A percentile compares a stretch with the other conserved stretches of the same genome.
Evolutionary conservation across 2,329 filamentous ascomycete genomes (phyloP).

Genomic region (Alternaria gaisen): DNA sequence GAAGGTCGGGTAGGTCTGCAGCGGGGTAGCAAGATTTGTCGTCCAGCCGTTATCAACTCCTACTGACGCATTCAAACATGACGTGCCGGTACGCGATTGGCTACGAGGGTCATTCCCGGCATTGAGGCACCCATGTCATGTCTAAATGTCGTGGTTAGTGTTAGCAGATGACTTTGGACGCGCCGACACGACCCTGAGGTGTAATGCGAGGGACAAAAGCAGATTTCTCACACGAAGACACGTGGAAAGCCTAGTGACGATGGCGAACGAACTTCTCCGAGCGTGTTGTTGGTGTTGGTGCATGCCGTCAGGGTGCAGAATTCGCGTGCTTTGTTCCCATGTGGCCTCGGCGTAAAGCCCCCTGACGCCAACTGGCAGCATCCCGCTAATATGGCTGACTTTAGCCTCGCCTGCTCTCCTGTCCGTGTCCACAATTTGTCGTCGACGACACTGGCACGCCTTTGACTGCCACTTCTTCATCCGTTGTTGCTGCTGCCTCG

Average conservation of each 20-base stretch:
- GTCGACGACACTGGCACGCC: conserved; percentile 29
- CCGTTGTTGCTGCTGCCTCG: conserved; percentile 40
- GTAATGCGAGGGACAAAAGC: not conserved
- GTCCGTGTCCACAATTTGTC: conserved; percentile 25
- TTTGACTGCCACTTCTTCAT: conserved; percentile 30
- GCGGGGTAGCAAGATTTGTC: not conserved
- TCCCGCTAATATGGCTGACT: conserved; percentile 14
- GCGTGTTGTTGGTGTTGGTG: not conserved
- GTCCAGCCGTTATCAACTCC: conserved; percentile 7
- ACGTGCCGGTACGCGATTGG: conserved; percentile 18
- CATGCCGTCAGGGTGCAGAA: conserved; percentile 9
- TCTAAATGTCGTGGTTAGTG: not conserved
- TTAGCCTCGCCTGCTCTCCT: conserved; percentile 22
- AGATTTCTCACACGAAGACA: not conserved
- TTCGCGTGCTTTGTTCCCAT: conserved; percentile 9
- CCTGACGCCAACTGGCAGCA: conserved; percentile 19
- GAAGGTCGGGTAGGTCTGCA: not conserved
- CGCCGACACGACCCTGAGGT: conserved; percentile 15
- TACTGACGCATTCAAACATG: conserved; percentile 12
- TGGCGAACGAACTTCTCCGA: not conserved
- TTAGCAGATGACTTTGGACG: conserved; percentile 18
- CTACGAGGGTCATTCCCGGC: not conserved
- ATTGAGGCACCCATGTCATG: conserved; percentile 3
- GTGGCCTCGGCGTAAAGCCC: conserved; percentile 16
- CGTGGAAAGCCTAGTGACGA: too few species aligned